Percentiles rank a stretch among this genome's conserved stretches.
These are phyloP conservation scores for Quercus gilva DNA, from an alignment of 306 rosid species.

Conservation along the genomic window DNA sequence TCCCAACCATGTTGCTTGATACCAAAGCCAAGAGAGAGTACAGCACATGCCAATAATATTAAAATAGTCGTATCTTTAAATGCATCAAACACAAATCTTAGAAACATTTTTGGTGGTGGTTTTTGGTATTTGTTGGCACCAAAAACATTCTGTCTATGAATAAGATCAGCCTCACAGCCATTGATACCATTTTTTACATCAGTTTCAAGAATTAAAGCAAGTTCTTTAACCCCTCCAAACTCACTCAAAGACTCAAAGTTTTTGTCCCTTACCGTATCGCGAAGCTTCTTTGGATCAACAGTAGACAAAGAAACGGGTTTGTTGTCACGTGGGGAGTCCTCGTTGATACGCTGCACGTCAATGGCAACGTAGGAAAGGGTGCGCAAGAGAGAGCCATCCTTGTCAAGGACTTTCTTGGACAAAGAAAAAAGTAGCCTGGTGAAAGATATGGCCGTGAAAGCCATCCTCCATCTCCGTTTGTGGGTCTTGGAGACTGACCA, in stretches of 20 bases:
- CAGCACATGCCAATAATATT: slow-evolving; percentile 17
- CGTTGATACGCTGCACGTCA: background rate
- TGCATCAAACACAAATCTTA: slow-evolving; percentile 21
- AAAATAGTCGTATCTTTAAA: slow-evolving; percentile 13
- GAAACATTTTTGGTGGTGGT: background rate
- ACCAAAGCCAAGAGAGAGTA: slow-evolving; percentile 16
- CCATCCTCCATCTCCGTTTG: slow-evolving; percentile 18
- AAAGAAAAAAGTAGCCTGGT: slow-evolving; percentile 15
- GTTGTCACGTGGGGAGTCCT: background rate
- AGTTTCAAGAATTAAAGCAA: background rate
- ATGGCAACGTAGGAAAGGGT: slow-evolving; percentile 12
- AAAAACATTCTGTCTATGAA: background rate
- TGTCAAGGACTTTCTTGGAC: background rate
- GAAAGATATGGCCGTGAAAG: slow-evolving; percentile 19
- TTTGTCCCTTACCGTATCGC: slow-evolving; percentile 21
- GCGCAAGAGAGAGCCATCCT: slow-evolving; percentile 11
- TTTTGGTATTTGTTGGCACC: slow-evolving; percentile 11
- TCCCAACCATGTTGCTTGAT: slow-evolving; percentile 26
- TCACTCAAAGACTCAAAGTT: background rate
- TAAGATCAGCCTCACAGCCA: slow-evolving; percentile 3
- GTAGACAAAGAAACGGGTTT: background rate
- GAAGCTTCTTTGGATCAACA: slow-evolving; percentile 7
- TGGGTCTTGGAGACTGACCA: background rate
- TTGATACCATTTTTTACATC: background rate
- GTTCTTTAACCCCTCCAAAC: slow-evolving; percentile 8